Conservation (phyloP, 768 basidiomycete species). For the Chiua virens region DNA sequence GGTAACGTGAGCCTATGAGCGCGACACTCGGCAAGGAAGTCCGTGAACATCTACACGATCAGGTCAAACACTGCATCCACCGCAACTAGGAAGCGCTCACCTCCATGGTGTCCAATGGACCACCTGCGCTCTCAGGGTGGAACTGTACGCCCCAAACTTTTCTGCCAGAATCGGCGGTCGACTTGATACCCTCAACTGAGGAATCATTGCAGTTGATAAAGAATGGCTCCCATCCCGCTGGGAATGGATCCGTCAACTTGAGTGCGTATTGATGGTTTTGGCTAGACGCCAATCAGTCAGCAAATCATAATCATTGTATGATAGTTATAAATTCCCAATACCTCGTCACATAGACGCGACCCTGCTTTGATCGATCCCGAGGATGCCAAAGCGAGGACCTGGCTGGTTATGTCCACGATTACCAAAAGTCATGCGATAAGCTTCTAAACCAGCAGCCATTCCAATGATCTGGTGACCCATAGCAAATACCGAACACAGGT, state of each 20-base stretch:
- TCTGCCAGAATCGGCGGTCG: slow-evolving; percentile 84
- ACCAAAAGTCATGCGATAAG: slow-evolving; percentile 99
- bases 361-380: slow-evolving; percentile 92
- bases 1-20: slow-evolving; percentile 46
- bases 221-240: slow-evolving; percentile 96
- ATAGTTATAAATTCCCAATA: slow-evolving; percentile 27
- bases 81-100: slow-evolving; percentile 40
- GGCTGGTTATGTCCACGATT: slow-evolving; percentile 99
- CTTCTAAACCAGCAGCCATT: slow-evolving; percentile 94
- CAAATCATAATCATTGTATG: background rate
- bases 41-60: slow-evolving; percentile 80
- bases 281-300: slow-evolving; percentile 36
- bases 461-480: slow-evolving; percentile 99
- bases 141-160: slow-evolving; percentile 98
- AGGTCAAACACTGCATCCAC: background rate
- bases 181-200: slow-evolving; percentile 98
- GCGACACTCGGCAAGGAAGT: slow-evolving; percentile 83
- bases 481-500: slow-evolving; percentile 96
- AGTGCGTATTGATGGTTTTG: slow-evolving; percentile 99
- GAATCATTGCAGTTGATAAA: slow-evolving; percentile 99
- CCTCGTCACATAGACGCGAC: slow-evolving; percentile 96
- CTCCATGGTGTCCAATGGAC: slow-evolving; percentile 98
- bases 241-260: slow-evolving; percentile 91
- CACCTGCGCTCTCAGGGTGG: slow-evolving; percentile 97
- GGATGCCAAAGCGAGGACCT: slow-evolving; percentile 90